A percentile compares a stretch with the other conserved stretches of the same genome.
phyloP scores from a whole-genome alignment of 805 yeast species.

The Blastobotrys peoriensis region DNA sequence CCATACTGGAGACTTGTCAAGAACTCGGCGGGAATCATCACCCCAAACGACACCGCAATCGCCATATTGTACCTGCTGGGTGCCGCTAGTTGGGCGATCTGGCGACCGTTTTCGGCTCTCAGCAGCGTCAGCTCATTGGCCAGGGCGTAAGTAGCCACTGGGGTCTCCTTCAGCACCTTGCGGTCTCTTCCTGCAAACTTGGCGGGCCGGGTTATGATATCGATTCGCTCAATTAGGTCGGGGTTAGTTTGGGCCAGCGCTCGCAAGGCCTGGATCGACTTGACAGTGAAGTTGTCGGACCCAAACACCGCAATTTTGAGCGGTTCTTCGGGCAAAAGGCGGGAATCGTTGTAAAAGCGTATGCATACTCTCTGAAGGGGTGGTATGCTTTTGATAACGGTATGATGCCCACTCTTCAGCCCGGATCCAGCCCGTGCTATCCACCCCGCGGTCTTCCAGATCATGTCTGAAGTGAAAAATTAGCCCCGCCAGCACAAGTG shows the following conservation, averaged over 20 bases:
- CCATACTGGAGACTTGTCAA: slow-evolving; percentile 46
- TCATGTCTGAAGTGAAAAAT: no score
- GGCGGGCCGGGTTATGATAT: slow-evolving; percentile 57
- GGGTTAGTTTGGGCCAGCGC: slow-evolving; percentile 14
- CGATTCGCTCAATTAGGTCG: slow-evolving; percentile 34
- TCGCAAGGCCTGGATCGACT: slow-evolving; percentile 40
- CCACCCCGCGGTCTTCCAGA: no score
- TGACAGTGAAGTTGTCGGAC: slow-evolving; percentile 63
- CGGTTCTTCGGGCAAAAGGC: slow-evolving; percentile 3
- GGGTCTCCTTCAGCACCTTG: slow-evolving; percentile 43
- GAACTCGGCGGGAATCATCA: slow-evolving; percentile 62
- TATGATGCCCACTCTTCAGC: no score
- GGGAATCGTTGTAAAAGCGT: no score
- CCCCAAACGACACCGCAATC: slow-evolving; percentile 90
- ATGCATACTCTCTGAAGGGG: no score
- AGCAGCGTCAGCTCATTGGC: slow-evolving; percentile 12
- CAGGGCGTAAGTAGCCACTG: slow-evolving; percentile 27
- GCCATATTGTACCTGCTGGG: slow-evolving; percentile 53
- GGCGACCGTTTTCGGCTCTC: slow-evolving; percentile 18
- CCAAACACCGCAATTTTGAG: slow-evolving; percentile 64
- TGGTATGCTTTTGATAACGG: no score
- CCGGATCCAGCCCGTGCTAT: no score
- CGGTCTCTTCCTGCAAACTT: slow-evolving; percentile 60
- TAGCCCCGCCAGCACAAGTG: no score
- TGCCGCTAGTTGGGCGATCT: slow-evolving; percentile 17